Evolutionary conservation across 73 alveolate genomes (phyloP).

Genomic region (Tetrahymena elliotti): DNA sequence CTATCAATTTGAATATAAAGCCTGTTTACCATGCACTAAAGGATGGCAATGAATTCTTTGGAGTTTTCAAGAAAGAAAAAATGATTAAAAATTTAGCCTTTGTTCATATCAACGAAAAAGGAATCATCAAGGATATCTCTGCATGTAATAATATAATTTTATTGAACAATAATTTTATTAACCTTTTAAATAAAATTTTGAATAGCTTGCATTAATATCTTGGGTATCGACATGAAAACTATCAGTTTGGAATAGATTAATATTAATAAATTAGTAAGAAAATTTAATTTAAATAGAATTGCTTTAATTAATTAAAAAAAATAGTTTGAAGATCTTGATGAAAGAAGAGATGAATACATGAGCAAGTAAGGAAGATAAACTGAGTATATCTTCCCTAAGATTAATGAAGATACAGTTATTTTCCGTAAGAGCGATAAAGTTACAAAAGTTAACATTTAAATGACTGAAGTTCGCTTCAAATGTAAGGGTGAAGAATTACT

Average conservation of each 20-base stretch:
- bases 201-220: not conserved
- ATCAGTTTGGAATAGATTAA: not conserved
- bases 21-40: conserved; percentile 43
- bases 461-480: not conserved
- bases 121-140: not conserved
- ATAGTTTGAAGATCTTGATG: not conserved
- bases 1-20: conserved; percentile 6
- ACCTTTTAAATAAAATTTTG: not conserved
- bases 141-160: not conserved
- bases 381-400: not conserved
- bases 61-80: conserved; percentile 31
- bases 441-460: not conserved
- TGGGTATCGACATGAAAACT: not conserved
- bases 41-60: conserved; percentile 39
- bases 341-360: not conserved
- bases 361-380: not conserved
- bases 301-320: not conserved
- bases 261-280: not conserved
- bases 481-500: not conserved
- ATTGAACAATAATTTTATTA: not conserved
- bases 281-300: not conserved
- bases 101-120: not conserved
- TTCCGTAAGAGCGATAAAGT: not conserved
- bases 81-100: conserved; percentile 25
- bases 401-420: not conserved